These are phyloP conservation scores for Colletotrichum liriopes DNA, from an alignment of 2,329 filamentous ascomycete species.

Conservation along the genomic window DNA sequence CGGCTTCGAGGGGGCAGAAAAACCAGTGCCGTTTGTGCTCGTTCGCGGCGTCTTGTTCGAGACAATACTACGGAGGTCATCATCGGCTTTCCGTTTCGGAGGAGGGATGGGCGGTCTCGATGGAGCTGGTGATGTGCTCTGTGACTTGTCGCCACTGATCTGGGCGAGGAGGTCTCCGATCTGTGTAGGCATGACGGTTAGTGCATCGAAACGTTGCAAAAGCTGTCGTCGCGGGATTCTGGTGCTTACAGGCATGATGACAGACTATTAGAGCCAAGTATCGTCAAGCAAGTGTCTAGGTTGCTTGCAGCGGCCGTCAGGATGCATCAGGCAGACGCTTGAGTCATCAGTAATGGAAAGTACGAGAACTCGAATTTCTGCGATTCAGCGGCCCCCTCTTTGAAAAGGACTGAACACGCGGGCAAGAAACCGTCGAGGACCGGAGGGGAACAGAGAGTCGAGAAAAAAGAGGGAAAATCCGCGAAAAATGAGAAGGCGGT, in stretches of 20 bases:
- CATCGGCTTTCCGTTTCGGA: constrained; percentile 72
- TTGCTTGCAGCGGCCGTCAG: constrained; percentile 42
- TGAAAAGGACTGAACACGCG: constrained; percentile 17
- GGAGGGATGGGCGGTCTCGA: constrained; percentile 50
- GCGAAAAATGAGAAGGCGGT: constrained; percentile 22
- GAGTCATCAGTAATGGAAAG: constrained; percentile 40
- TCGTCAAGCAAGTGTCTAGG: constrained; percentile 42
- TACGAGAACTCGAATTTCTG: constrained; percentile 35
- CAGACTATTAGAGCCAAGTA: constrained; percentile 32
- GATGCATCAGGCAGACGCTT: constrained; percentile 41
- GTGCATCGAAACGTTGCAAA: constrained; percentile 9
- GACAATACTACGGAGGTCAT: constrained; percentile 59
- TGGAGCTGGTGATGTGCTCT: constrained; percentile 51
- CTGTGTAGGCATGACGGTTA: constrained; percentile 30
- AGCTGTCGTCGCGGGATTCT: neutral
- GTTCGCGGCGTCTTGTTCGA: constrained; percentile 60
- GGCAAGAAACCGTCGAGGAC: neutral
- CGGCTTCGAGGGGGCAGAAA: constrained; percentile 48
- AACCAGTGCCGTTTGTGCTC: constrained; percentile 14
- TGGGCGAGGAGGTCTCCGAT: constrained; percentile 74
- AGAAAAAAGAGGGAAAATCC: constrained; percentile 11
- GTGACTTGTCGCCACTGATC: constrained; percentile 70
- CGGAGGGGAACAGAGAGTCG: neutral
- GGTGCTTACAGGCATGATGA: constrained; percentile 45
- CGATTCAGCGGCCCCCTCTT: constrained; percentile 34